phyloP scores from a whole-genome alignment of 2,329 filamentous ascomycete species.

The Helminthosporium solani region DNA sequence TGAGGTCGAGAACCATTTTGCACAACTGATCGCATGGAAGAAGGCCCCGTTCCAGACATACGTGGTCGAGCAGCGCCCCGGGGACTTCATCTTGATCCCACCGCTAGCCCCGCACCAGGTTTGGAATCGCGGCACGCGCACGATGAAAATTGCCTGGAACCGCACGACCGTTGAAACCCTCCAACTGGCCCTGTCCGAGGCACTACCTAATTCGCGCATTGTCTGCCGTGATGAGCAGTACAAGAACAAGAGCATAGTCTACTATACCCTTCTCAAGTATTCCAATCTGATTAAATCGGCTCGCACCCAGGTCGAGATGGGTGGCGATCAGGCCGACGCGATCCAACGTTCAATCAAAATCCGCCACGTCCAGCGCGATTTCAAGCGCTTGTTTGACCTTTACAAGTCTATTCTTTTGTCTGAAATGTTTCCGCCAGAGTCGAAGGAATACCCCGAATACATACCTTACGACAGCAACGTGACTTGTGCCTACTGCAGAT shows the following conservation, averaged over 20 bases:
- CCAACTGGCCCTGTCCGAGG: conserved; percentile 80
- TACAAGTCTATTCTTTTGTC: conserved; percentile 79
- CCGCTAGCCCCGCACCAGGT: conserved; percentile 94
- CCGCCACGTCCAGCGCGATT: conserved; percentile 76
- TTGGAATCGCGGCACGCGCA: conserved; percentile 94
- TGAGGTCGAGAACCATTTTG: conserved; percentile 95
- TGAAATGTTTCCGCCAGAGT: conserved; percentile 75
- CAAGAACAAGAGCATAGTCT: conserved; percentile 96
- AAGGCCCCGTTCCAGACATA: conserved; percentile 91
- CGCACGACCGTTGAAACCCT: conserved; percentile 89
- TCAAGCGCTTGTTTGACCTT: conserved; percentile 74
- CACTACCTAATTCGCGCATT: conserved; percentile 81
- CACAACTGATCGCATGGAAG: conserved; percentile 93
- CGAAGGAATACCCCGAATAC: conserved; percentile 70
- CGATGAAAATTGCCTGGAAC: conserved; percentile 98
- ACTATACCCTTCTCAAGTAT: conserved; percentile 83
- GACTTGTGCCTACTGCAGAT: conserved; percentile 92
- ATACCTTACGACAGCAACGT: conserved; percentile 86
- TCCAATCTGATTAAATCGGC: conserved; percentile 60
- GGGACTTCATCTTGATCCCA: conserved; percentile 91
- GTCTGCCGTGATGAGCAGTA: conserved; percentile 98
- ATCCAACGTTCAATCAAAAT: conserved; percentile 52
- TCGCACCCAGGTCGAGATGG: conserved; percentile 54
- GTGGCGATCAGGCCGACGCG: conserved; percentile 38
- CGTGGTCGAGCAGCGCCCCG: conserved; percentile 83